phyloP scores from a whole-genome alignment of 2,329 filamentous ascomycete species.

The Purpureocillium takamizusanense region DNA sequence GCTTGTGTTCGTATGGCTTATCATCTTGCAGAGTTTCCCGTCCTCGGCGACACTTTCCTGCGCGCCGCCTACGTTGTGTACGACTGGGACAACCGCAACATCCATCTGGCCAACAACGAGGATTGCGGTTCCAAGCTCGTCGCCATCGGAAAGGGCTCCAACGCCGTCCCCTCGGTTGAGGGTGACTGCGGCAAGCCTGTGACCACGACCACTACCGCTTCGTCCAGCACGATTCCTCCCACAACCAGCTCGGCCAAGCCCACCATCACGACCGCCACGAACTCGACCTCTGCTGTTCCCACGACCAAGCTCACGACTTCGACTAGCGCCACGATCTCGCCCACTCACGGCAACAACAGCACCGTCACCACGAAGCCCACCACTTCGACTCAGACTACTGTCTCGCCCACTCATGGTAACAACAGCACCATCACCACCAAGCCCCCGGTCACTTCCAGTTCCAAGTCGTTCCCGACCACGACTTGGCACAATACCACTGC shows the following conservation, averaged over 20 bases:
- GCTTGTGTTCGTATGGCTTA: too few species aligned
- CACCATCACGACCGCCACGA: background rate
- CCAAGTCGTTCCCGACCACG: conserved; percentile 5
- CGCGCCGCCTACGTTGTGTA: conserved; percentile 34
- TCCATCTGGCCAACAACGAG: conserved; percentile 26
- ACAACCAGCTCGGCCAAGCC: conserved; percentile 7
- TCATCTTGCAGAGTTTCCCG: conserved; percentile 16
- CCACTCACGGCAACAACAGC: background rate
- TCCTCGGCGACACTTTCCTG: conserved; percentile 36
- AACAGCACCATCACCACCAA: conserved; percentile 2
- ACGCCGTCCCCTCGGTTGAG: conserved; percentile 20
- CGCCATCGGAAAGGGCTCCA: conserved; percentile 28
- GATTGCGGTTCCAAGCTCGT: conserved; percentile 29
- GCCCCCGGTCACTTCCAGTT: conserved; percentile 7
- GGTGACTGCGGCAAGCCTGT: conserved; percentile 19
- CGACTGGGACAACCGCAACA: conserved; percentile 28
- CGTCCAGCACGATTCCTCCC: conserved; percentile 8
- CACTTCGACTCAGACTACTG: too few species aligned
- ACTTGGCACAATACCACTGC: conserved; percentile 10
- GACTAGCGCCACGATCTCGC: background rate
- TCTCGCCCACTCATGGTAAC: background rate
- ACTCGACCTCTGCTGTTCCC: conserved; percentile 1
- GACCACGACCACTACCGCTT: conserved; percentile 9
- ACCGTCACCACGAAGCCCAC: background rate
- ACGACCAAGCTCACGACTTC: background rate